Conservation (phyloP, 2,329 filamentous ascomycete genomes). For the Fusarium veterinarium region DNA sequence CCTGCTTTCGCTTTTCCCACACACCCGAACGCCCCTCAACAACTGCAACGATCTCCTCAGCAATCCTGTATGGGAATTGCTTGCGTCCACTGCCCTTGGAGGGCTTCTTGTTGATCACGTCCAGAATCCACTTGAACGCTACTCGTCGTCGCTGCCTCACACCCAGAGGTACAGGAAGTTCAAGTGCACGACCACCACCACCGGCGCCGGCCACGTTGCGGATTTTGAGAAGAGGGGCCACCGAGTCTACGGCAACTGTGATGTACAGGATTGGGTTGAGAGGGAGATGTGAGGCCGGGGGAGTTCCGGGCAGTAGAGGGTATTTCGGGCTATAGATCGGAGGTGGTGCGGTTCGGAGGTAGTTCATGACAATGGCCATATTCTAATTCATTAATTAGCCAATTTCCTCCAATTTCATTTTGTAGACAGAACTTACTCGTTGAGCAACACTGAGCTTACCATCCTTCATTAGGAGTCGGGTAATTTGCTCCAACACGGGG, state of each 20-base stretch:
- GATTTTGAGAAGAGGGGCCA: conserved; percentile 88
- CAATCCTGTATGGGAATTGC: conserved; percentile 81
- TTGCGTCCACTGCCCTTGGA: conserved; percentile 76
- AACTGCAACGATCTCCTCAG: conserved; percentile 86
- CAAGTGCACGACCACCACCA: conserved; percentile 86
- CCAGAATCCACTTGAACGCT: conserved; percentile 90
- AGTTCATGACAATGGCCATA: conserved; percentile 84
- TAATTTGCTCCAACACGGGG: conserved; percentile 85
- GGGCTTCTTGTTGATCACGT: conserved; percentile 81
- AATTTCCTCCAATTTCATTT: background rate
- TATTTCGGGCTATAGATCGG: conserved; percentile 78
- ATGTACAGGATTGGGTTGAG: conserved; percentile 92
- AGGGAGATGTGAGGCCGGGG: conserved; percentile 82
- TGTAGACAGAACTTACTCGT: conserved; percentile 67
- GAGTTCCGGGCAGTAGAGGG: conserved; percentile 79
- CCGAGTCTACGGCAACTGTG: conserved; percentile 88
- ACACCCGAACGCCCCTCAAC: conserved; percentile 85
- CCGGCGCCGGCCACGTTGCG: conserved; percentile 79
- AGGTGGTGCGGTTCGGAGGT: conserved; percentile 85
- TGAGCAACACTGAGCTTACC: conserved; percentile 93
- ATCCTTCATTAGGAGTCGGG: conserved; percentile 89
- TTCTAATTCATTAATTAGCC: conserved; percentile 65
- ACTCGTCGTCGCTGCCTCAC: conserved; percentile 79
- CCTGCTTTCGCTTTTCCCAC: conserved; percentile 82
- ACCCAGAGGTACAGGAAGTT: conserved; percentile 82